These are phyloP conservation scores for Truncatella angustata DNA, from an alignment of 2,329 filamentous ascomycete genomes.

Conservation along the genomic window DNA sequence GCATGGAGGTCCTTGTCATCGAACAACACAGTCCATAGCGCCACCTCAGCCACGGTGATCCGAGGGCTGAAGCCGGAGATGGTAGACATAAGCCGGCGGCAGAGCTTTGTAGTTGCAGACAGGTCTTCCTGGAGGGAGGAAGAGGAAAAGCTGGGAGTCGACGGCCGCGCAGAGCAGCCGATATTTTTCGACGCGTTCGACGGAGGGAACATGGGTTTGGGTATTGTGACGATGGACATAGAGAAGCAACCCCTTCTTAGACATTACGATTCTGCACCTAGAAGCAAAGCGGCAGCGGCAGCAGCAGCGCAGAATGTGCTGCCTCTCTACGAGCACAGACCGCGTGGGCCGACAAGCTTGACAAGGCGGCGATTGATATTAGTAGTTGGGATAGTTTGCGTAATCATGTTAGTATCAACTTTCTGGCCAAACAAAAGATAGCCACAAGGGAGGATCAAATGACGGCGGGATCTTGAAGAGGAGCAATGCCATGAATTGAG, in stretches of 20 bases:
- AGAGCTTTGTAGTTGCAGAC: not conserved
- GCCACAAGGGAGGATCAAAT: no score
- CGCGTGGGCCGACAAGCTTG: constrained; percentile 15
- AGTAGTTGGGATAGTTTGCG: constrained; percentile 29
- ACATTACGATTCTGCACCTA: constrained; percentile 5
- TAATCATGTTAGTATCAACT: constrained; percentile 17
- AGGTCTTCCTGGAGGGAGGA: no score
- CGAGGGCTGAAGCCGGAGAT: not conserved
- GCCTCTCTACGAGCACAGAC: not conserved
- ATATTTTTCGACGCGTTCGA: not conserved
- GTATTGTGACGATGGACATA: constrained; percentile 11
- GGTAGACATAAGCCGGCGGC: not conserved
- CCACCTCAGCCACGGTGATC: not conserved
- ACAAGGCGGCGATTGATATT: constrained; percentile 28
- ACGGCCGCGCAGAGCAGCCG: not conserved
- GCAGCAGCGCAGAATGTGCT: not conserved
- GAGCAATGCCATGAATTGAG: constrained; percentile 13
- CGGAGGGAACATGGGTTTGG: not conserved
- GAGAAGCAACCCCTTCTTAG: constrained; percentile 19
- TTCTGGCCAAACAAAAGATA: no score
- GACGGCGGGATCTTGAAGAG: not conserved
- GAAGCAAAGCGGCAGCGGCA: not conserved
- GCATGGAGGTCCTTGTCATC: constrained; percentile 26
- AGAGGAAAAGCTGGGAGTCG: not conserved
- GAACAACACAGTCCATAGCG: not conserved